A percentile compares a stretch with the other conserved stretches of the same genome.
Evolutionary conservation across 2,329 filamentous ascomycete species (phyloP).

Genomic region (Aspergillus clavatus): DNA sequence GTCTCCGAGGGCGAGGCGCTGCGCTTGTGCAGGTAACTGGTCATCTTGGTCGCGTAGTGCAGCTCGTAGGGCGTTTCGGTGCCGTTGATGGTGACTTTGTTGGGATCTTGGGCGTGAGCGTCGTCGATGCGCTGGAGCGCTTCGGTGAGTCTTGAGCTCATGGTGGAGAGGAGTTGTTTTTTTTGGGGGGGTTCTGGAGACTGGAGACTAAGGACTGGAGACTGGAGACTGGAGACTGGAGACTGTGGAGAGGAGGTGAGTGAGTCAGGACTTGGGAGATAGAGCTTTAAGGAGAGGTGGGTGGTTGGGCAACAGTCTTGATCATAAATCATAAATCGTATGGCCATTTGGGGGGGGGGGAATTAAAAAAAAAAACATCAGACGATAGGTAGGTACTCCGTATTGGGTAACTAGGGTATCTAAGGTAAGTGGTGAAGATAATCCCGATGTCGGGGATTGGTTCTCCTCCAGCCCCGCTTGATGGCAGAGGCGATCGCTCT

Average conservation of each 20-base stretch:
- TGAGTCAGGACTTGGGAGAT: background rate
- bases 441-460: background rate
- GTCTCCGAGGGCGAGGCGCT: slow-evolving; percentile 59
- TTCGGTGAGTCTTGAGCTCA: slow-evolving; percentile 32
- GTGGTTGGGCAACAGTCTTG: too few species aligned
- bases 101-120: slow-evolving; percentile 66
- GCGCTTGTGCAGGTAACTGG: slow-evolving; percentile 61
- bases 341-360: too few species aligned
- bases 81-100: slow-evolving; percentile 29
- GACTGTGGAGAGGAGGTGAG: too few species aligned
- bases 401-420: too few species aligned
- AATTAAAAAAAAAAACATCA: too few species aligned
- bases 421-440: background rate
- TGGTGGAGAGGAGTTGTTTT: slow-evolving; percentile 5
- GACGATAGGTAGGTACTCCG: too few species aligned
- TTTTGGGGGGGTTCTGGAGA: too few species aligned
- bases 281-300: background rate
- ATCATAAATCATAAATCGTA: too few species aligned
- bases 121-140: slow-evolving; percentile 68
- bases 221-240: too few species aligned
- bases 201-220: too few species aligned
- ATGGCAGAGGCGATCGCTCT: background rate
- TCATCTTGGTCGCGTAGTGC: slow-evolving; percentile 77
- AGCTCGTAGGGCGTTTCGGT: slow-evolving; percentile 66
- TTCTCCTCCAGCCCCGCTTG: background rate